A percentile compares a stretch with the other conserved stretches of the same genome.
These are phyloP conservation scores for Colletotrichum siamense DNA, from an alignment of 2,329 filamentous ascomycete genomes.

Conservation along the genomic window DNA sequence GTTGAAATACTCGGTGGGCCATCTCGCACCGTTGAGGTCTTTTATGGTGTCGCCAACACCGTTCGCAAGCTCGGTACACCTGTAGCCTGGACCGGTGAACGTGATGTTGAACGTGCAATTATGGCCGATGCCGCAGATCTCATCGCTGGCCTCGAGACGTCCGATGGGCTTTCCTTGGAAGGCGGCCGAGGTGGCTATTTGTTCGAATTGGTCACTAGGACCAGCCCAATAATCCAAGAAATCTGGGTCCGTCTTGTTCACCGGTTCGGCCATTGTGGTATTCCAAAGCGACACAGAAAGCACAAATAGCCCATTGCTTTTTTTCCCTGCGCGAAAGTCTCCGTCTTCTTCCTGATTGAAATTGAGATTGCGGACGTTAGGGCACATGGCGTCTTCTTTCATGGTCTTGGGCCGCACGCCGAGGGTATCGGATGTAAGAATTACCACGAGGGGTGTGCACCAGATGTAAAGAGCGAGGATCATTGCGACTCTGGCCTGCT, in stretches of 20 bases:
- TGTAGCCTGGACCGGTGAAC: conserved; percentile 41
- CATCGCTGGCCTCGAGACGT: conserved; percentile 29
- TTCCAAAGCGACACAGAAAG: conserved; percentile 37
- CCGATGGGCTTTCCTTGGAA: conserved; percentile 28
- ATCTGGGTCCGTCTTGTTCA: no score
- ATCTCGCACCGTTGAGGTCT: conserved; percentile 26
- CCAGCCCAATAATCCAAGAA: conserved; percentile 37
- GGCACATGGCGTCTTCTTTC: background rate
- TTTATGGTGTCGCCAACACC: conserved; percentile 28
- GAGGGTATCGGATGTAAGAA: conserved; percentile 43
- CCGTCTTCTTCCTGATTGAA: conserved; percentile 15
- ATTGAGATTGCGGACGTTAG: no score
- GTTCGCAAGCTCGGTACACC: conserved; percentile 34
- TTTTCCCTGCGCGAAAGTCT: conserved; percentile 35
- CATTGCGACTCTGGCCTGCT: conserved; percentile 36
- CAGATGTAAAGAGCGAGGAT: conserved; percentile 39
- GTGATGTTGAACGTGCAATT: conserved; percentile 39
- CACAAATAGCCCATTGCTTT: conserved; percentile 30
- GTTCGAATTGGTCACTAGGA: conserved; percentile 29
- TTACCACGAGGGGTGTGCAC: conserved; percentile 42
- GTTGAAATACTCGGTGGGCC: conserved; percentile 26
- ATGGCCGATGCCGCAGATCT: conserved; percentile 36
- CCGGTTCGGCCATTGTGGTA: conserved; percentile 18
- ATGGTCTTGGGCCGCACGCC: conserved; percentile 30
- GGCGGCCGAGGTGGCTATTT: conserved; percentile 30